Evolutionary conservation across 305 asterid genomes (phyloP), one percentile per base, ranked within the genome.

Genomic region (Salvia sclarea): DNA sequence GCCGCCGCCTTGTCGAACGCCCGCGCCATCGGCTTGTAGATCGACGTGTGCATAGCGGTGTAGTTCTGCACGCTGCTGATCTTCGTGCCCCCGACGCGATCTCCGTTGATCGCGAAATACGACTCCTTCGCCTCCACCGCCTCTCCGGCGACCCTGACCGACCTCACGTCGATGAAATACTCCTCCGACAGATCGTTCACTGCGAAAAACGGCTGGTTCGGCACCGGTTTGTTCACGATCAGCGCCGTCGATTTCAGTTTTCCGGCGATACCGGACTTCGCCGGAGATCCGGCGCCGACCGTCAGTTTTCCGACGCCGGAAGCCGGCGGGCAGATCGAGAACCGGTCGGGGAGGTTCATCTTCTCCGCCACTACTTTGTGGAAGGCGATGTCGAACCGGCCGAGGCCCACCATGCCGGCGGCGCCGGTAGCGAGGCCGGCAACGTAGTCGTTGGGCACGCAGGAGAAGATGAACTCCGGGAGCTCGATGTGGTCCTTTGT

Each of bases 81-180:
- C 54, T 76, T 81, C 8, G 86, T 78, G 3, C 81, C 86, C 0
- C 83, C 86, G 3, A 55, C 55, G 0, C 83, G 76, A 2, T 69
- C 48, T 6, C 44, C 53, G 30, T 78, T 62, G 30, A 81, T 69
- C 9, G 54, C 17, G 12, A 81, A 72, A 37, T 78, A 81, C 0
- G 81, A 72, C 4, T 43, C 45, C 28, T 67, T 78, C 6, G 78
- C 68, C 0, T 81, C 57, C 28, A 81, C 17, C n/a, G 73, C 3
- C 33, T 37, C 43, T 8, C 77, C 79, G 10, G 61, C 64, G 35
- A 81, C 79, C 5, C 55, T 65, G 50, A 81, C 66, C 21, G 78
- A 66, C 25, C 52, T 70, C 9, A 78, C 81, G 41, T 64, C 72
- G 18, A 81, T 78, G 74, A 81, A 81, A 31, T 81, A 81, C 66